These are phyloP conservation scores for Populus alba DNA, from an alignment of 345 rosid species.

Conservation along the genomic window DNA sequence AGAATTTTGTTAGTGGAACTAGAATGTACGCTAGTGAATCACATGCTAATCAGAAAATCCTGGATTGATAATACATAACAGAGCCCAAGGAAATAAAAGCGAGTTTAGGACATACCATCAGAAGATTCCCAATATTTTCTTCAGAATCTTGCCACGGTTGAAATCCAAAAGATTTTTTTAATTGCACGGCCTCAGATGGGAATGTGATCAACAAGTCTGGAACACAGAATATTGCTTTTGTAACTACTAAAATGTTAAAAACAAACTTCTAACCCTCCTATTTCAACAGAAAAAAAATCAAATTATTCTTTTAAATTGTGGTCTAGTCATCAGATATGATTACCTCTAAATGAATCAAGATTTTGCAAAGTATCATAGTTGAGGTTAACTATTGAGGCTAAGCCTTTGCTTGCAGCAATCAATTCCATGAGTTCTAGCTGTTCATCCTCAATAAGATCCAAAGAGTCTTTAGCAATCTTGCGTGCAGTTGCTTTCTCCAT, in stretches of 20 bases:
- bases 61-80: neutral
- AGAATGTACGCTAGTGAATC: neutral
- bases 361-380: conserved; percentile 78
- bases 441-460: conserved; percentile 99
- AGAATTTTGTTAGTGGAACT: neutral
- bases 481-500: conserved; percentile 98
- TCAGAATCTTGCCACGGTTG: conserved; percentile 89
- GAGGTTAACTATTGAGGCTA: conserved; percentile 68
- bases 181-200: conserved; percentile 65
- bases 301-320: neutral
- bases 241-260: neutral
- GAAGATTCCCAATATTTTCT: conserved; percentile 81
- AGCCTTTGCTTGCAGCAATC: conserved; percentile 85
- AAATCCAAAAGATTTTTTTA: conserved; percentile 71
- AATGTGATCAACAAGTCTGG: conserved; percentile 68
- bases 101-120: conserved; percentile 64
- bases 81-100: neutral
- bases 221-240: conserved; percentile 13
- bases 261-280: neutral
- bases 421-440: conserved; percentile 98
- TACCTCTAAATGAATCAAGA: conserved; percentile 86
- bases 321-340: neutral
- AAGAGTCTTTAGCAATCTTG: conserved; percentile 90
- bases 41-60: neutral
- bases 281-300: neutral